phyloP scores from a whole-genome alignment of 129 eudicot genomes.

The Flaveria robusta region DNA sequence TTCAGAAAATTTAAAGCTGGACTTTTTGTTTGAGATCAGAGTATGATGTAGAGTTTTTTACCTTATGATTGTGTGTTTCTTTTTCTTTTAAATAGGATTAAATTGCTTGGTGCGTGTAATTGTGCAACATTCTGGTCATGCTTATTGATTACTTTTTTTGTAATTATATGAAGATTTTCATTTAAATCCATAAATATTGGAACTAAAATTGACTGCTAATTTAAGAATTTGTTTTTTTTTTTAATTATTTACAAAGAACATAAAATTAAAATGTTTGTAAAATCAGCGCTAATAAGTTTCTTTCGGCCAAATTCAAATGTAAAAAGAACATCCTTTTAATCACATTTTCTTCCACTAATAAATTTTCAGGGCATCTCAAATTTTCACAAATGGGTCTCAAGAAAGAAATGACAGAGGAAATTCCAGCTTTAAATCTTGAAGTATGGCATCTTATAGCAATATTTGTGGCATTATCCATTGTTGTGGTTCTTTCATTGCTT shows the following conservation, averaged over 20 bases:
- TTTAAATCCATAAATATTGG: neutral
- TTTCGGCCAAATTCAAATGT: slow-evolving; percentile 5
- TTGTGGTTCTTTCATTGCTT: slow-evolving; percentile 50
- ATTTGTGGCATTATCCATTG: slow-evolving; percentile 54
- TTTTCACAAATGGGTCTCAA: slow-evolving; percentile 59
- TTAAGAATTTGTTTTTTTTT: slow-evolving; percentile 18
- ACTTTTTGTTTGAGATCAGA: slow-evolving; percentile 16
- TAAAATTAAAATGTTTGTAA: slow-evolving; percentile 7
- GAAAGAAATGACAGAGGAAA: slow-evolving; percentile 56
- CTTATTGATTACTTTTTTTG: neutral
- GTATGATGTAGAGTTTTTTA: neutral
- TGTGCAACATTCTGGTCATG: slow-evolving; percentile 19
- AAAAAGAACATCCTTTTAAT: neutral
- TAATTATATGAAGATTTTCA: neutral
- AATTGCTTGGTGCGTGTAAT: slow-evolving; percentile 3
- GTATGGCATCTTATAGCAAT: slow-evolving; percentile 81
- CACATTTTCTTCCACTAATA: neutral
- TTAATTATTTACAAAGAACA: slow-evolving; percentile 1
- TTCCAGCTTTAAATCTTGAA: slow-evolving; percentile 63
- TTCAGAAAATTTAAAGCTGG: slow-evolving; percentile 1
- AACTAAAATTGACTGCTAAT: neutral
- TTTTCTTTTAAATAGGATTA: neutral
- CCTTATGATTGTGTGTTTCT: neutral
- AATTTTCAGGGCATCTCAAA: slow-evolving; percentile 43
- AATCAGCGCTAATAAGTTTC: neutral